Evolutionary conservation across 2,329 filamentous ascomycete species (phyloP), one percentile per base, ranked within the genome.

Genomic region (Epichloe hybrida): DNA sequence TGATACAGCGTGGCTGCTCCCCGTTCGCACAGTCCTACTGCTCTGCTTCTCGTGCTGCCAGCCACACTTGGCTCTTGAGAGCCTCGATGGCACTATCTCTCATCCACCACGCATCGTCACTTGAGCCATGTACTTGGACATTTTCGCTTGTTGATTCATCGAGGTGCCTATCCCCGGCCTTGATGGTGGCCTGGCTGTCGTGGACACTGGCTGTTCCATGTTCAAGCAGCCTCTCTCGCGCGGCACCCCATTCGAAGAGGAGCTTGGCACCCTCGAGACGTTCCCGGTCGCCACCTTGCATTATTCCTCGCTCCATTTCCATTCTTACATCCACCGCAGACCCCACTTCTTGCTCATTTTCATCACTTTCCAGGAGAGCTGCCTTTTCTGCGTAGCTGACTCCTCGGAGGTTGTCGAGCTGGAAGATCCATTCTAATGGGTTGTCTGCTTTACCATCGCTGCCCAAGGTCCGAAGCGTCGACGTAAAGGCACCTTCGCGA

Each of bases 341-440:
- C n/a, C 68, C 67, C 0, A 69, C 71, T 27, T 73, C 71, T 3
- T 70, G 71, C 5, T 72, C 76, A 31, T 74, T 69, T 4, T 72
- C 65, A 12, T 69, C 72, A 6, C 59, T 72, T 64, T 70, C 74
- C 8, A 88, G 69, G 3, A 87, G 73, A 23, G 81, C 69, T 0
- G 75, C 75, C 50, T 79, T 76, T 59, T 95, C 88, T 0, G 83
- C 80, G 48, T 84, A 72, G 63, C 70, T 86, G 63, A 72, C 78
- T 55, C 57, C 67, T 61, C 58, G 64, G 52, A 70, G 85, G 61
- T 52, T 75, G 56, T 76, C 71, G 0, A 88, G 73, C 1, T 72
- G 67, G 62, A 95, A 88, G 1, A 95, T 62, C 84, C 87, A 91
- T 54, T 84, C 80, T 60, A 91, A 78, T 0, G 86, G 71, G 4